These are phyloP conservation scores for Ceratobasidium papillatum DNA, from an alignment of 1,284 basidiomycete species.

Conservation along the genomic window DNA sequence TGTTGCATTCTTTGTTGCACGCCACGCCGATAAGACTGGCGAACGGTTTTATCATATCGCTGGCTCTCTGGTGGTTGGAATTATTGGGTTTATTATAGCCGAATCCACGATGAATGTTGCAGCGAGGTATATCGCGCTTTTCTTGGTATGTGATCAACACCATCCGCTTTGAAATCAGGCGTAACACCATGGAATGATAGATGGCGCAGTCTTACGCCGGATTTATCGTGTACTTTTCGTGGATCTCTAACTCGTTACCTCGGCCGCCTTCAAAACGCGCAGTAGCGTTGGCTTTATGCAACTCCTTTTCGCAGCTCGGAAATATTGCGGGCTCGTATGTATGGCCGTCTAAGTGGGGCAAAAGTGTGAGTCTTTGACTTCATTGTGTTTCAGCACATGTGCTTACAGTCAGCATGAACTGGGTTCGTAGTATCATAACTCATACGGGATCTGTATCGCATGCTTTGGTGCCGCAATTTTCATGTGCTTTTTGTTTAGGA, in stretches of 20 bases:
- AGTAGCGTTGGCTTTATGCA: conserved; percentile 75
- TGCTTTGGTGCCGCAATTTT: conserved; percentile 52
- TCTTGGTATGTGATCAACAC: conserved; percentile 22
- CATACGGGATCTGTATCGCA: conserved; percentile 64
- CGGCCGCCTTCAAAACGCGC: conserved; percentile 75
- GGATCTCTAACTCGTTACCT: conserved; percentile 74
- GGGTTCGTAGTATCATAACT: conserved; percentile 52
- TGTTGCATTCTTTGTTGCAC: conserved; percentile 49
- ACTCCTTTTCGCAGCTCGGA: conserved; percentile 73
- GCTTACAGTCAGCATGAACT: too few species aligned
- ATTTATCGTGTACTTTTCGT: conserved; percentile 72
- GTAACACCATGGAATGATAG: too few species aligned
- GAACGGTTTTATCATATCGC: conserved; percentile 73
- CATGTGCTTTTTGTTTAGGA: conserved; percentile 64
- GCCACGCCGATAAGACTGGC: conserved; percentile 71
- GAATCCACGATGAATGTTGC: conserved; percentile 70
- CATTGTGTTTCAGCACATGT: neutral
- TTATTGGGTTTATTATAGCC: conserved; percentile 76
- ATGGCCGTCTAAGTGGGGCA: conserved; percentile 26
- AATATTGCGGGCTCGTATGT: conserved; percentile 79
- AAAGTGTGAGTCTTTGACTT: conserved; percentile 4
- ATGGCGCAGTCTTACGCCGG: conserved; percentile 78
- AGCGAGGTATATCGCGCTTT: conserved; percentile 77
- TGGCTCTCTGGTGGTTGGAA: conserved; percentile 64
- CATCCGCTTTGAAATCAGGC: conserved; percentile 8